Conservation (phyloP, 352 stramenopile genomes). For the Globisporangium ultimum region DNA sequence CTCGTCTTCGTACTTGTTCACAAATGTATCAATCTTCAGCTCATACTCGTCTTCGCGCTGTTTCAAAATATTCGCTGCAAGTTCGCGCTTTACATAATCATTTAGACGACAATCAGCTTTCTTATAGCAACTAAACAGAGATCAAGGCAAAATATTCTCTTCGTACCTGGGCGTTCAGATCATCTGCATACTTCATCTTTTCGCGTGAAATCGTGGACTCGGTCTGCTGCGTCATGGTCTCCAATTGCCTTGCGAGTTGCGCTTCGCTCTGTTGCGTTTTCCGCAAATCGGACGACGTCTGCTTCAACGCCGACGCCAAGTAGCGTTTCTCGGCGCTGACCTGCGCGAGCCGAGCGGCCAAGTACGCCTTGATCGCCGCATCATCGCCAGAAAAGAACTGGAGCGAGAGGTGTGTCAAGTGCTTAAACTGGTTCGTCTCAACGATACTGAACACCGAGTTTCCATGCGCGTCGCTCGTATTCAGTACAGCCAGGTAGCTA, state of each 20-base stretch:
- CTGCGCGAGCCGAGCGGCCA: conserved; percentile 87
- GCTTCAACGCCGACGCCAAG: conserved; percentile 35
- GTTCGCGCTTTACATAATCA: conserved; percentile 27
- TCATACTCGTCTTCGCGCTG: conserved; percentile 59
- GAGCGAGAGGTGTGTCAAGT: conserved; percentile 91
- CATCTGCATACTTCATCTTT: conserved; percentile 66
- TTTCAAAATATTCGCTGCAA: conserved; percentile 44
- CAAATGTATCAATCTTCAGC: conserved; percentile 60
- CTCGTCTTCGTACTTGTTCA: conserved; percentile 62
- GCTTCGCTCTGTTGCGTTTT: conserved; percentile 36
- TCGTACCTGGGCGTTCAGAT: conserved; percentile 47
- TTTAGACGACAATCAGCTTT: neutral
- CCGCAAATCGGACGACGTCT: conserved; percentile 41
- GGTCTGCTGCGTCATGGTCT: conserved; percentile 44
- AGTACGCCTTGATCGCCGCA: conserved; percentile 87
- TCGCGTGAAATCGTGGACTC: conserved; percentile 58
- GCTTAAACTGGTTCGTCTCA: conserved; percentile 94
- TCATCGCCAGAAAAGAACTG: conserved; percentile 86
- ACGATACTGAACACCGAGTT: conserved; percentile 90
- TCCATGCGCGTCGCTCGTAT: conserved; percentile 58
- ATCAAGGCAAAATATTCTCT: neutral
- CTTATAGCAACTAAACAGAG: neutral
- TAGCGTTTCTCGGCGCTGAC: conserved; percentile 48
- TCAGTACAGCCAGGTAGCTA: conserved; percentile 82
- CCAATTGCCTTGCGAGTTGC: conserved; percentile 49